Percentiles rank a stretch among this genome's conserved stretches.
phyloP scores from a whole-genome alignment of 495 filamentous ascomycete species.

The Tuber microsphaerosporum region DNA sequence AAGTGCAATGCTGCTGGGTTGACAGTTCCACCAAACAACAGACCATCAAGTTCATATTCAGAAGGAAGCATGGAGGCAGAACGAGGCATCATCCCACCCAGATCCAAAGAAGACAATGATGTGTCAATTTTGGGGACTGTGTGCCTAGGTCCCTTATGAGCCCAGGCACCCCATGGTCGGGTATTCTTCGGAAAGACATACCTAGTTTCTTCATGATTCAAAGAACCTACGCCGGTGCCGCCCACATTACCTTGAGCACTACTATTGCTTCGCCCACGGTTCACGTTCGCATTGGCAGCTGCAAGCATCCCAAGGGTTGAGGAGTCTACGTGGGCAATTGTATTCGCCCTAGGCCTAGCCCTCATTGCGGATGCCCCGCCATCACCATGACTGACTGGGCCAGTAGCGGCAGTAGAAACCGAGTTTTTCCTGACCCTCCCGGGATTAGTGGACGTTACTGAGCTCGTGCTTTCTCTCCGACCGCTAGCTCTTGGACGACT shows the following conservation, averaged over 20 bases:
- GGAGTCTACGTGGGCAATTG: conserved; percentile 88
- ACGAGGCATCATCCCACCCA: conserved; percentile 42
- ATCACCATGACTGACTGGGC: conserved; percentile 46
- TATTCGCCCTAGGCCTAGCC: conserved; percentile 86
- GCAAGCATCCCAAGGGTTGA: conserved; percentile 64
- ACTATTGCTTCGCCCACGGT: conserved; percentile 31
- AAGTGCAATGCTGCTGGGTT: conserved; percentile 96
- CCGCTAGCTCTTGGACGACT: conserved; percentile 75
- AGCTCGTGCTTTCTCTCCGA: conserved; percentile 72
- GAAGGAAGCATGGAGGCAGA: conserved; percentile 43
- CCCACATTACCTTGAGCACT: conserved; percentile 36
- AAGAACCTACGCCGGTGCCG: conserved; percentile 36
- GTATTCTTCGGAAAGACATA: conserved; percentile 40
- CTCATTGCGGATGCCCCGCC: conserved; percentile 49
- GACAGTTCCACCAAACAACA: conserved; percentile 73
- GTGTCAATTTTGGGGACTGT: conserved; percentile 41
- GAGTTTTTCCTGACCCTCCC: conserved; percentile 88
- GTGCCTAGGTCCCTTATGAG: conserved; percentile 40
- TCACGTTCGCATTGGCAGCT: conserved; percentile 52
- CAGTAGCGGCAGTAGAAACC: conserved; percentile 54
- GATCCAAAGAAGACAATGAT: conserved; percentile 41
- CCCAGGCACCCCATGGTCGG: conserved; percentile 36
- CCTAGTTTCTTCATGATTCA: conserved; percentile 39
- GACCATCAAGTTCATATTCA: conserved; percentile 67
- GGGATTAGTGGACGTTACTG: conserved; percentile 49